Evolutionary conservation across 768 basidiomycete genomes (phyloP).

Genomic region (Boletellus ananas): DNA sequence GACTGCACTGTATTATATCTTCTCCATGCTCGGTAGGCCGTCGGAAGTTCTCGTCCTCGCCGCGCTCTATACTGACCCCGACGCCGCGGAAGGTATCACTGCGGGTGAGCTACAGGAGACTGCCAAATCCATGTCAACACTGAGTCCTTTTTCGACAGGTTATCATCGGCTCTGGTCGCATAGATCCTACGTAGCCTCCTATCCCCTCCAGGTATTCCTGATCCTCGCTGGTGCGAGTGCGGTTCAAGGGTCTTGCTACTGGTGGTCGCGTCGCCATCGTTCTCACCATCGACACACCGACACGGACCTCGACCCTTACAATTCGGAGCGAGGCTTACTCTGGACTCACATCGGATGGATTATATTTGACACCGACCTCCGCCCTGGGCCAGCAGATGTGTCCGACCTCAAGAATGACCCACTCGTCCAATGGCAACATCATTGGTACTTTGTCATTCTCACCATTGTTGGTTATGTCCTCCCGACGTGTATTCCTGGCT

Average conservation of each 20-base stretch:
- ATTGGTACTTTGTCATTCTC: conserved; percentile 61
- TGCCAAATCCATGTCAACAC: neutral
- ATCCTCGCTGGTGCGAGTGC: conserved; percentile 76
- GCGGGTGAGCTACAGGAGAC: conserved; percentile 35
- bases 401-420: conserved; percentile 68
- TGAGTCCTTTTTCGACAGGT: conserved; percentile 35
- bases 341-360: conserved; percentile 88
- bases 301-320: conserved; percentile 83
- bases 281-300: conserved; percentile 85
- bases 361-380: conserved; percentile 68
- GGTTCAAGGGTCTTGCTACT: conserved; percentile 82
- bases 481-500: conserved; percentile 64
- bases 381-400: conserved; percentile 66
- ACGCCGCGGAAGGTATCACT: conserved; percentile 41
- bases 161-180: conserved; percentile 89
- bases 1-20: conserved; percentile 69
- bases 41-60: conserved; percentile 1
- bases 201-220: conserved; percentile 67
- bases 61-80: conserved; percentile 13
- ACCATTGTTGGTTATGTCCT: conserved; percentile 67
- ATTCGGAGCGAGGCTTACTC: conserved; percentile 69
- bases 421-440: conserved; percentile 77
- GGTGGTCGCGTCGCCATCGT: conserved; percentile 84
- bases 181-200: conserved; percentile 72
- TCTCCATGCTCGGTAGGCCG: conserved; percentile 75